These are phyloP conservation scores for Rhamnella rubrinervis DNA, from an alignment of 331 rosid species.

Conservation along the genomic window DNA sequence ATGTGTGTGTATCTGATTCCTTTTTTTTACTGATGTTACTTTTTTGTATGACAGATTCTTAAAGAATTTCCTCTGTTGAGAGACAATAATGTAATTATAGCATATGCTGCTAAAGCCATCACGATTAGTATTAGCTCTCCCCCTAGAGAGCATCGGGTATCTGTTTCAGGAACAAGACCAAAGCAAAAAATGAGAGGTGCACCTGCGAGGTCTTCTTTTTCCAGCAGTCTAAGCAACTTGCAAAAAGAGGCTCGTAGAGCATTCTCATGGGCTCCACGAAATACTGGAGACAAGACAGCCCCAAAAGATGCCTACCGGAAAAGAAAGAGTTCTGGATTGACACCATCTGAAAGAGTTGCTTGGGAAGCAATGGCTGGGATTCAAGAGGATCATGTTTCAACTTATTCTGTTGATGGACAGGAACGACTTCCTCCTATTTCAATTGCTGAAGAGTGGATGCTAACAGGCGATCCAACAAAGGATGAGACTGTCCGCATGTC, in stretches of 20 bases:
- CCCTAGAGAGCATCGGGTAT: constrained; percentile 83
- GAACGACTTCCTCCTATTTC: constrained; percentile 86
- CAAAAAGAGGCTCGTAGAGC: constrained; percentile 98
- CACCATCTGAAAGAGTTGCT: constrained; percentile 88
- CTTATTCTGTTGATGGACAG: constrained; percentile 85
- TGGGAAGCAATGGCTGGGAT: constrained; percentile 99
- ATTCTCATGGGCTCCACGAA: constrained; percentile 94
- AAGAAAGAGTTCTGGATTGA: constrained; percentile 92
- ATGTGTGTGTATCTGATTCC: neutral
- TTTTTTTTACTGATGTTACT: constrained; percentile 9
- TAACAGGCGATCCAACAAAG: constrained; percentile 76
- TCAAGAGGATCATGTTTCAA: constrained; percentile 80
- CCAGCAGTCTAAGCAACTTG: constrained; percentile 86
- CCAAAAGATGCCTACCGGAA: constrained; percentile 89
- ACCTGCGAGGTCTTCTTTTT: constrained; percentile 63
- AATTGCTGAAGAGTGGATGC: constrained; percentile 96
- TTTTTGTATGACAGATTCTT: constrained; percentile 53
- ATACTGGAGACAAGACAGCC: constrained; percentile 65
- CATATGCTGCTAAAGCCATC: constrained; percentile 83
- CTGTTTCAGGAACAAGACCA: constrained; percentile 75
- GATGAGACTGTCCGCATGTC: constrained; percentile 81
- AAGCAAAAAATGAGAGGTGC: constrained; percentile 79
- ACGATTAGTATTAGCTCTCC: constrained; percentile 76
- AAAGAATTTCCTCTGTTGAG: constrained; percentile 89
- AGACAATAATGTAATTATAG: constrained; percentile 68